A percentile compares a stretch with the other conserved stretches of the same genome.
Evolutionary conservation across 495 filamentous ascomycete genomes (phyloP).

Genomic region (Beverwykella pulmonaria): DNA sequence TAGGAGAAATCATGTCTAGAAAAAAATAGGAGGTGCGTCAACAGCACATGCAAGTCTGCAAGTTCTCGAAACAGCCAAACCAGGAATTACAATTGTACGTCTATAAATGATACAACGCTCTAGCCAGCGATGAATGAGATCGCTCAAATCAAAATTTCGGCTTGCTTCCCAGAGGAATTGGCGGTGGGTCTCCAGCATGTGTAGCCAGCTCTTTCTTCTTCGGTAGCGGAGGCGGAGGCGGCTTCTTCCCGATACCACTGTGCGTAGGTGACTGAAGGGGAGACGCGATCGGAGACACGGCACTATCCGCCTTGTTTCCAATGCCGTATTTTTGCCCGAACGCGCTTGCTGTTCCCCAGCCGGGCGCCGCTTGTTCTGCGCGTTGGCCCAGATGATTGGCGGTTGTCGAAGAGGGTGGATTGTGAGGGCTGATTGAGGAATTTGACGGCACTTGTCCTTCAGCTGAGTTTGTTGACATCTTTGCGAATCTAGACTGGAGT

Average conservation of each 20-base stretch:
- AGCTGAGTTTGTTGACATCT: slow-evolving; percentile 49
- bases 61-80: neutral
- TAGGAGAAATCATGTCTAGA: too few relatives aligned
- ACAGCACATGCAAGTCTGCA: too few relatives aligned
- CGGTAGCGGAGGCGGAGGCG: slow-evolving; percentile 70
- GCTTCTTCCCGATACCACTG: slow-evolving; percentile 55
- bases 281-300: slow-evolving; percentile 9
- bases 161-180: slow-evolving; percentile 50
- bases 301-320: slow-evolving; percentile 36
- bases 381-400: slow-evolving; percentile 75
- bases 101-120: neutral
- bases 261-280: slow-evolving; percentile 23
- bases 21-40: too few relatives aligned
- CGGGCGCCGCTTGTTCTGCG: slow-evolving; percentile 69
- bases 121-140: neutral
- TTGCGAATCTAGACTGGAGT: slow-evolving; percentile 69
- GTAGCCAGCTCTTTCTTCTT: slow-evolving; percentile 54
- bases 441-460: slow-evolving; percentile 39
- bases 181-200: slow-evolving; percentile 49
- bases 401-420: slow-evolving; percentile 56
- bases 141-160: slow-evolving; percentile 41
- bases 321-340: slow-evolving; percentile 59
- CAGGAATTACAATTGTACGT: neutral
- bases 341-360: slow-evolving; percentile 61
- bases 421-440: slow-evolving; percentile 66